Evolutionary conservation across 257 asterid genomes (phyloP).

Genomic region (Prunella vulgaris): DNA sequence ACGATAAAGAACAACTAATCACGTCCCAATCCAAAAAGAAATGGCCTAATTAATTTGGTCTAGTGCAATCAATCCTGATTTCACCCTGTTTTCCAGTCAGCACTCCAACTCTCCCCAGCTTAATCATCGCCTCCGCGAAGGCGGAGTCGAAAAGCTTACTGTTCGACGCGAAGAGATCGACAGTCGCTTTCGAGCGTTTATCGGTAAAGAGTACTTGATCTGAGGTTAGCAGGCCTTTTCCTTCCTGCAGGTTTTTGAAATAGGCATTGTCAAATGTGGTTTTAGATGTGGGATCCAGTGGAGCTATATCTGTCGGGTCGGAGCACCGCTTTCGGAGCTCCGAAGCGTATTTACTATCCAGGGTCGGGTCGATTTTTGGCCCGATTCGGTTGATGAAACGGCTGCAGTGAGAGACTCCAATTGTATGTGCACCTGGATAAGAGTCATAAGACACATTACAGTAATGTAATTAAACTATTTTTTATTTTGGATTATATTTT

Average conservation of each 20-base stretch:
- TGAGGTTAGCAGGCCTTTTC: conserved; percentile 59
- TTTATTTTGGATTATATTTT: too few relatives aligned
- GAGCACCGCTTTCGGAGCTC: conserved; percentile 73
- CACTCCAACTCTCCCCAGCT: conserved; percentile 68
- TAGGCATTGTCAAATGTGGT: conserved; percentile 70
- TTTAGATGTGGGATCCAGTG: conserved; percentile 66
- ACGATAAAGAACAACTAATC: neutral
- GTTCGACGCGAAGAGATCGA: conserved; percentile 46
- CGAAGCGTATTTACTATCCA: conserved; percentile 43
- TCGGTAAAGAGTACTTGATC: conserved; percentile 68
- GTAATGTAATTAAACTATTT: too few relatives aligned
- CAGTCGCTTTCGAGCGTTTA: conserved; percentile 44
- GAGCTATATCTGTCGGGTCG: conserved; percentile 71
- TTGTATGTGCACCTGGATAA: conserved; percentile 44
- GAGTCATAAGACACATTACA: too few relatives aligned
- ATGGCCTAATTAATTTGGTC: conserved; percentile 37
- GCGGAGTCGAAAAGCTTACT: conserved; percentile 38
- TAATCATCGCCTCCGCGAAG: conserved; percentile 44
- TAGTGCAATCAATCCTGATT: conserved; percentile 60
- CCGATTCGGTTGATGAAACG: conserved; percentile 58
- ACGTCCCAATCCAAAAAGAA: too few relatives aligned
- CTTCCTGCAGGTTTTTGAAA: conserved; percentile 58
- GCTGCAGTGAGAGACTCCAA: conserved; percentile 74
- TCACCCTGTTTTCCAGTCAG: conserved; percentile 72
- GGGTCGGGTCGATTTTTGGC: conserved; percentile 43